Evolutionary conservation across 2,329 filamentous ascomycete genomes (phyloP).

Genomic region (Colletotrichum coccodes): DNA sequence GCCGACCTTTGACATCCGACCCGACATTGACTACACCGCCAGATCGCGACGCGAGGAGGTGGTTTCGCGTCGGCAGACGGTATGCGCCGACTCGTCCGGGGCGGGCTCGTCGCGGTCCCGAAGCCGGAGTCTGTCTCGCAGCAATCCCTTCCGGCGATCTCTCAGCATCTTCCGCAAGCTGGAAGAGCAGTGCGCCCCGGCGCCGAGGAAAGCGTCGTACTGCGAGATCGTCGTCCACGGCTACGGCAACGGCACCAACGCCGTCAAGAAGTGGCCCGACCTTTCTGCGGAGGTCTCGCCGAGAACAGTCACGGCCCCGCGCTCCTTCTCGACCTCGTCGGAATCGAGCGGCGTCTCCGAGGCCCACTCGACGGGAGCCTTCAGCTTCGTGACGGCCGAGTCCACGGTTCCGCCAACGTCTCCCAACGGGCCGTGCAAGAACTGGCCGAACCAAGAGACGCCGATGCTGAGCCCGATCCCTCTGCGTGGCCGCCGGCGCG

Average conservation of each 20-base stretch:
- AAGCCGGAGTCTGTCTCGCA: constrained; percentile 39
- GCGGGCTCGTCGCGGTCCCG: constrained; percentile 36
- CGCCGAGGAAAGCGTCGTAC: constrained; percentile 41
- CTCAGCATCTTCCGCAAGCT: constrained; percentile 42
- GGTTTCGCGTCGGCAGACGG: constrained; percentile 24
- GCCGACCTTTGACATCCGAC: constrained; percentile 54
- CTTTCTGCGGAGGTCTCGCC: background rate
- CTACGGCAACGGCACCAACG: constrained; percentile 64
- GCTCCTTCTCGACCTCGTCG: constrained; percentile 35
- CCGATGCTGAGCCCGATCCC: constrained; percentile 35
- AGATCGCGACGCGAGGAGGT: constrained; percentile 46
- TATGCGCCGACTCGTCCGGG: constrained; percentile 9
- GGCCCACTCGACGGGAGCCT: constrained; percentile 40
- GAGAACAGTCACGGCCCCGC: background rate
- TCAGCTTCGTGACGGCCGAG: constrained; percentile 38
- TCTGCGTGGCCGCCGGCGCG: constrained; percentile 41
- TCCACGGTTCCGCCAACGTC: constrained; percentile 40
- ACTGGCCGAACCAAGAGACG: constrained; percentile 16
- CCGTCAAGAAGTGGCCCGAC: constrained; percentile 38
- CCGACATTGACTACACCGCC: constrained; percentile 66
- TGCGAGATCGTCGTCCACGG: constrained; percentile 64
- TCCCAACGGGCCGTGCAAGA: constrained; percentile 32
- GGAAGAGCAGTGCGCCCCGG: constrained; percentile 13
- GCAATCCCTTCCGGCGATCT: constrained; percentile 43
- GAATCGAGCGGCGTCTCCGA: constrained; percentile 34